These are phyloP conservation scores for Clavispora asparagi DNA, from an alignment of 805 yeast species.

Conservation along the genomic window DNA sequence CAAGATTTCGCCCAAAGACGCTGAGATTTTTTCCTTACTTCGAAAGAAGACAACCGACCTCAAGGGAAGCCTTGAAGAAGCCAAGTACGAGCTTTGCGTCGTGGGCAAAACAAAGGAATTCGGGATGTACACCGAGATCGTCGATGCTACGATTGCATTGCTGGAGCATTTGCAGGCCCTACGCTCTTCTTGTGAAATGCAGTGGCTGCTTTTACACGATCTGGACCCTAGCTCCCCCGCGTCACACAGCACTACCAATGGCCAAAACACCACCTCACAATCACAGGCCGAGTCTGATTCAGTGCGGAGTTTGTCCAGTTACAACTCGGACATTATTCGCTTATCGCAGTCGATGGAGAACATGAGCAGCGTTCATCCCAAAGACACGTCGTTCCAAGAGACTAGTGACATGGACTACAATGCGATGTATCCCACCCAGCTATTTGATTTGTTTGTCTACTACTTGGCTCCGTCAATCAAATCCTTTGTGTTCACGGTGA, in stretches of 20 bases:
- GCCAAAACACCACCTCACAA: not conserved
- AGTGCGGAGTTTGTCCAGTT: constrained; percentile 21
- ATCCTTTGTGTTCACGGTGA: constrained; percentile 58
- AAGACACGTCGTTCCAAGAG: constrained; percentile 15
- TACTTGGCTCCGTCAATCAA: constrained; percentile 70
- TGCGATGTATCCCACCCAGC: constrained; percentile 33
- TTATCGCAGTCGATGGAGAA: constrained; percentile 27
- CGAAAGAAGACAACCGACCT: constrained; percentile 37
- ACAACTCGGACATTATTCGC: constrained; percentile 11
- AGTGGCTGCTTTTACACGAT: constrained; percentile 47
- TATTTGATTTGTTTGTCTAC: constrained; percentile 62
- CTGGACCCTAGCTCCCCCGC: not conserved
- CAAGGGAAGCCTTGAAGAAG: constrained; percentile 45
- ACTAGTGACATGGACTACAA: constrained; percentile 15
- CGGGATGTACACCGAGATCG: constrained; percentile 39
- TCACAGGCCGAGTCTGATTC: constrained; percentile 9
- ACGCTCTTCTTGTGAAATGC: constrained; percentile 63
- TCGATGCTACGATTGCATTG: constrained; percentile 47
- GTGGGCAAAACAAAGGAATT: constrained; percentile 55
- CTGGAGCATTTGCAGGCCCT: constrained; percentile 61
- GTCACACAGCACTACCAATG: not conserved
- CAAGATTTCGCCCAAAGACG: constrained; percentile 36
- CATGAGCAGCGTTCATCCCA: constrained; percentile 11
- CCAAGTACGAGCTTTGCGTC: constrained; percentile 54
- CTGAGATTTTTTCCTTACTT: constrained; percentile 30